phyloP scores from a whole-genome alignment of 129 eudicot species.

The Arctium minus region DNA sequence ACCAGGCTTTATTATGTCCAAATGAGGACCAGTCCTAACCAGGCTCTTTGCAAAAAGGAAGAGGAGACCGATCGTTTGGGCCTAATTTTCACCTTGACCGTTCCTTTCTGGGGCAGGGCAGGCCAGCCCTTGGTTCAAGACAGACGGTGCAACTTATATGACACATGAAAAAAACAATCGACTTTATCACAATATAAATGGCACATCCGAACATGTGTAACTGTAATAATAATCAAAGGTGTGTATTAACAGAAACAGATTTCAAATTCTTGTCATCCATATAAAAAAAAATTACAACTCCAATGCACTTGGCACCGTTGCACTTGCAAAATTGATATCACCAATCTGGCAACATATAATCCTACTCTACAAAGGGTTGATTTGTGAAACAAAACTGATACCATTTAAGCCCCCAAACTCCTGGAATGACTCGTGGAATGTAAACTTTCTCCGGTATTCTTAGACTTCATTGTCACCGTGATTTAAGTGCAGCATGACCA shows the following conservation, averaged over 20 bases:
- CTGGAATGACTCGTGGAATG: not conserved
- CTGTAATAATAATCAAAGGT: not conserved
- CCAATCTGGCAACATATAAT: constrained; percentile 2
- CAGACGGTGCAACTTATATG: not conserved
- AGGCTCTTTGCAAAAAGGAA: too few relatives aligned
- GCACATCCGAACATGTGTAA: not conserved
- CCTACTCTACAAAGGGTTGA: constrained; percentile 9
- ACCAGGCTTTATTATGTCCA: too few relatives aligned
- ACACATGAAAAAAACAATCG: not conserved
- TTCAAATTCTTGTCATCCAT: too few relatives aligned
- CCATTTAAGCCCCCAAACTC: not conserved
- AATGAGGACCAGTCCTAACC: too few relatives aligned
- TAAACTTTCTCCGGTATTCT: not conserved
- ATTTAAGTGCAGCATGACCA: constrained; percentile 76
- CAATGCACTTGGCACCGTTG: too few relatives aligned
- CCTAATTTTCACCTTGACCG: too few relatives aligned
- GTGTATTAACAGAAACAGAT: too few relatives aligned
- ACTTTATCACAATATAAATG: not conserved
- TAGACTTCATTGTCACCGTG: constrained; percentile 32
- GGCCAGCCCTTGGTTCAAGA: not conserved
- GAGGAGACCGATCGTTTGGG: too few relatives aligned
- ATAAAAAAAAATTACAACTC: too few relatives aligned
- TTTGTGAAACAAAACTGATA: constrained; percentile 12
- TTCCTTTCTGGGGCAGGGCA: too few relatives aligned
- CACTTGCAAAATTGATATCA: not conserved